Percentiles rank a stretch among this genome's conserved stretches.
Evolutionary conservation across 306 rosid species (phyloP).

Genomic region (Begonia peltatifolia): DNA sequence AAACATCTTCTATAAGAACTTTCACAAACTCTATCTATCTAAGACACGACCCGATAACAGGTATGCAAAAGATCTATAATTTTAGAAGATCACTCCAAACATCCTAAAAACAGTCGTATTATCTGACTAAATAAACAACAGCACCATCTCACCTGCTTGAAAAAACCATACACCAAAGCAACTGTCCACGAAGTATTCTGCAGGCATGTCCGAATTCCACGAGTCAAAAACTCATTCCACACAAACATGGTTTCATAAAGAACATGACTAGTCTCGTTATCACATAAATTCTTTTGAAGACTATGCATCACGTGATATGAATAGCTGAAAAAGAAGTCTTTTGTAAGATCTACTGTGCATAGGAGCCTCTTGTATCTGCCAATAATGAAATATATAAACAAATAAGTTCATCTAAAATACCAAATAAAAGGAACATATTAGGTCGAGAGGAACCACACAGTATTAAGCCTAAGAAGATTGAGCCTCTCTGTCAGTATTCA

Average conservation of each 20-base stretch:
- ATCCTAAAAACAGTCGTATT: not conserved
- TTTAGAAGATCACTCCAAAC: no score
- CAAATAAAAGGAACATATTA: conserved; percentile 21
- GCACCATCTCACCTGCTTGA: conserved; percentile 58
- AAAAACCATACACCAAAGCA: conserved; percentile 83
- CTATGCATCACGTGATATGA: conserved; percentile 90
- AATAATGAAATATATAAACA: conserved; percentile 10
- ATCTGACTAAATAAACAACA: conserved; percentile 2
- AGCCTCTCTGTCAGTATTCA: no score
- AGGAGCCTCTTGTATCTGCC: conserved; percentile 98
- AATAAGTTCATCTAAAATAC: conserved; percentile 15
- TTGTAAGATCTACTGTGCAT: conserved; percentile 90
- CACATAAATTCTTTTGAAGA: conserved; percentile 78
- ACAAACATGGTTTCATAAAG: conserved; percentile 87
- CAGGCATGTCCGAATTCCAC: conserved; percentile 64
- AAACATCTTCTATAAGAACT: no score
- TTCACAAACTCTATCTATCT: no score
- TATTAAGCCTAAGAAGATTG: no score
- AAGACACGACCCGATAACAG: no score
- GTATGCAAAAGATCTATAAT: no score
- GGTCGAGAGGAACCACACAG: not conserved
- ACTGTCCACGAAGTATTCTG: conserved; percentile 84
- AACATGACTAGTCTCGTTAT: conserved; percentile 29
- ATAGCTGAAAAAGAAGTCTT: conserved; percentile 99
- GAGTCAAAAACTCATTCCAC: conserved; percentile 94